Evolutionary conservation across 176 grass and related monocot genomes (phyloP), one percentile per base, ranked within the genome.

Genomic region (Stipa capillata): DNA sequence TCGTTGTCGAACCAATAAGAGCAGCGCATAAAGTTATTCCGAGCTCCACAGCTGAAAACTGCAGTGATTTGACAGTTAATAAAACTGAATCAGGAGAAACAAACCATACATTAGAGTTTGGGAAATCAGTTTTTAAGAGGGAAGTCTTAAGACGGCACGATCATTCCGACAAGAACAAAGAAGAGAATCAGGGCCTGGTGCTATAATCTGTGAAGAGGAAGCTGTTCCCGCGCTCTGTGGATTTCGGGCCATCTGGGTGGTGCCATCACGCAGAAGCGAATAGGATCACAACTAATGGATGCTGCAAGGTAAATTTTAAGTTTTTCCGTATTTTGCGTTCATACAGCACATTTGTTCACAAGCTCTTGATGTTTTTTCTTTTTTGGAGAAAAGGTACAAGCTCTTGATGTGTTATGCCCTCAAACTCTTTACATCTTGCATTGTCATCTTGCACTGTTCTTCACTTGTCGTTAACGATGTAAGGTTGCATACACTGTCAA

Each of bases 211-310:
- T 5, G 69, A 90, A 68, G 74, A 92, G 73, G 62, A 98, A 82
- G 74, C 77, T 72, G 85, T 90, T 20, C 83, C 80, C 12, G 92
- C 90, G 31, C 28, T 85, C 51, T 90, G 90, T n/a, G 95, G 95
- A 77, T 92, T 98, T 83, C 87, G 92, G 61, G 92, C 92, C 48
- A 91, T 98, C 65, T 98, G 95, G 92, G 87, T 94, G 11, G 95
- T 84, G 29, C 90, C 90, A 65, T 90, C 87, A 23, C 75, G 80
- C 55, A 92, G 95, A 83, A 89, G 49, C 62, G 59, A 44, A 79
- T 94, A 71, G 95, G 79, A 16, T 91, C 92, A 28, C 77, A 88
- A 63, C 79, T 98, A 20, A 69, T 98, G 76, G 92, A 94, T 73
- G 87, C 86, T 10, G 87, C 90, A 59, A 88, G 95, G 92, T 92